These are phyloP conservation scores for Thalassiosira livingstoniorum DNA, from an alignment of 352 stramenopile species.

Conservation along the genomic window DNA sequence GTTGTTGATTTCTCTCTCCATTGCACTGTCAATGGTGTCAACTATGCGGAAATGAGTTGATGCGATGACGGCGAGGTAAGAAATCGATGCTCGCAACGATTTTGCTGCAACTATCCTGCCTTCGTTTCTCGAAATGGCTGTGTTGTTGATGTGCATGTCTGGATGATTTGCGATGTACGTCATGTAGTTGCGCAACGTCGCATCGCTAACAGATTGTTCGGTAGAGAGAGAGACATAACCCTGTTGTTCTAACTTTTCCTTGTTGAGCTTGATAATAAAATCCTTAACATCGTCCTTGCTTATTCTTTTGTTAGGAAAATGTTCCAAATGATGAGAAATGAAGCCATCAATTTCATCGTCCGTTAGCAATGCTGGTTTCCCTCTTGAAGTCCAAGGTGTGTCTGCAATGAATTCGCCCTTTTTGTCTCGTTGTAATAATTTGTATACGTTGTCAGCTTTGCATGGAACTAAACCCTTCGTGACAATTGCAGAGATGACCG, in stretches of 20 bases:
- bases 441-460: too few species aligned
- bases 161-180: too few species aligned
- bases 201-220: too few species aligned
- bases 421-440: too few species aligned
- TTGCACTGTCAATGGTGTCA: not conserved
- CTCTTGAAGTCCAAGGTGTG: conserved; percentile 86
- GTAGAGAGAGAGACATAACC: too few species aligned
- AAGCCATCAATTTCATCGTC: not conserved
- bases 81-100: conserved; percentile 5
- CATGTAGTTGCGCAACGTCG: too few species aligned
- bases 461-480: conserved; percentile 85
- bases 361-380: conserved; percentile 70
- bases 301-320: not conserved
- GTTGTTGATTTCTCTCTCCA: conserved; percentile 3
- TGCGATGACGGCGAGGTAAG: not conserved
- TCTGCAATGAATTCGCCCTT: too few species aligned
- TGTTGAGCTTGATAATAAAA: too few species aligned
- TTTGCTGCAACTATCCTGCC: too few species aligned
- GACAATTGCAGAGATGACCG: conserved; percentile 60
- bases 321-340: not conserved
- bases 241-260: too few species aligned
- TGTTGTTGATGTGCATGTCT: too few species aligned
- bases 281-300: not conserved
- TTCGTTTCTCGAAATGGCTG: too few species aligned
- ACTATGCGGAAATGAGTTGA: conserved; percentile 5